Conservation (phyloP, 768 basidiomycete genomes). For the Galerina marginata region DNA sequence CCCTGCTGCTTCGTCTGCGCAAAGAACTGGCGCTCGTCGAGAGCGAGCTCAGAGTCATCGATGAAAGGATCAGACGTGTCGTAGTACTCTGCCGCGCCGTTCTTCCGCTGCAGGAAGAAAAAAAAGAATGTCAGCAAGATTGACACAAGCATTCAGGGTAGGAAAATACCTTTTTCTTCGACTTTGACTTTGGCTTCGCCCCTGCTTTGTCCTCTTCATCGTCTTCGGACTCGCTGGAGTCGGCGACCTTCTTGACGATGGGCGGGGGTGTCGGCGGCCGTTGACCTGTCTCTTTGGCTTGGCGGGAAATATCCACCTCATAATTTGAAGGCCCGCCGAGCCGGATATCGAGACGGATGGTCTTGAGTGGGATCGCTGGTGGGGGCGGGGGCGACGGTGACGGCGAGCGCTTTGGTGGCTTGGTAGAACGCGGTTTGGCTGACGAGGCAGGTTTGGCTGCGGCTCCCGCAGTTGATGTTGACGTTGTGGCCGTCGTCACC, state of each 20-base stretch:
- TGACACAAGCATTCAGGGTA: constrained; percentile 3
- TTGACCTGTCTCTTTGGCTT: constrained; percentile 71
- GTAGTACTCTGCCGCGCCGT: constrained; percentile 76
- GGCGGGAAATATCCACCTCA: constrained; percentile 66
- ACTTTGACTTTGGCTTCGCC: constrained; percentile 24
- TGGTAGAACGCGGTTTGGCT: constrained; percentile 34
- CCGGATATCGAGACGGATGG: constrained; percentile 69
- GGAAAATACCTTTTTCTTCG: constrained; percentile 44
- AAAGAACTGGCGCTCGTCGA: constrained; percentile 91
- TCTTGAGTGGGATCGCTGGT: constrained; percentile 57
- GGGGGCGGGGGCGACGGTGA: constrained; percentile 67
- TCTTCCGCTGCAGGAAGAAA: constrained; percentile 45
- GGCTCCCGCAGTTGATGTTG: neutral
- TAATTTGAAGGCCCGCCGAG: constrained; percentile 79
- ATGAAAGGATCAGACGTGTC: constrained; percentile 94
- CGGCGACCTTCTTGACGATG: constrained; percentile 40
- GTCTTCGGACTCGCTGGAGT: constrained; percentile 62
- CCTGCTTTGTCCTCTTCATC: constrained; percentile 48
- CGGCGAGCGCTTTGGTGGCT: constrained; percentile 38
- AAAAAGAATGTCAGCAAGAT: neutral
- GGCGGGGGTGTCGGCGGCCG: constrained; percentile 61
- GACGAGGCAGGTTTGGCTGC: constrained; percentile 25
- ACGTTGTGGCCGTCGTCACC: neutral
- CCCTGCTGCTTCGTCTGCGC: constrained; percentile 92
- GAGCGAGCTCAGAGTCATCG: constrained; percentile 91